Base-by-base conservation (phyloP, 139 green algal genomes). In the Tetradesmus obliquus region DNA sequence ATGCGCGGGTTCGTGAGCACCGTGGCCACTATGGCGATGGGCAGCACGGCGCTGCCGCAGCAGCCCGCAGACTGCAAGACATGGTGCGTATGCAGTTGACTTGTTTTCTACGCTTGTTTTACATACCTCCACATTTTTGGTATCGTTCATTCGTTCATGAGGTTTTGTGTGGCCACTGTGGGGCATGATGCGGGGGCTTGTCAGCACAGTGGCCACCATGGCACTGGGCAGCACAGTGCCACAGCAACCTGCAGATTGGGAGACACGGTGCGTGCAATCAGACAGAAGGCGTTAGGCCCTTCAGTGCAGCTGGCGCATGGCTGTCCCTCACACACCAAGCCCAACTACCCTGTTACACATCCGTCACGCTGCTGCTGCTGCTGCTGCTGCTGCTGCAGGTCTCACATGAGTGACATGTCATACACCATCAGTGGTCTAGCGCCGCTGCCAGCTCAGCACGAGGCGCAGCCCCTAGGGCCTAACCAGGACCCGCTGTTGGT, bases 371-470 rank as follows among this genome's bases (percentile, higher is more conserved):
- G 12, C 13, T 88, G 32, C 8, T 8, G 8, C 32, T 6, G 5
- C 22, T 32, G 5, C 15, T 57, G 6, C 22, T 79, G 19, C 10
- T 53, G 69, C 60, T 57, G 57, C 84, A 88, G 84, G 57, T 88
- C 84, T 57, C 84, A 88, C 13, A 57, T 13, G 1, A 89, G 85
- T 69, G 85, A 89, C 22, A 3, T 89, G 62, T 89, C 85, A 53
- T 82, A 89, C 32, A 82, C 72, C 24, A 32, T 10, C 20, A 57
- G 62, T 17, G 54, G 53, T 7, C 45, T 89, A 13, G 17, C 85
- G 5, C 54, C 85, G 8, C 5, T 62, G 22, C 85, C 32, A 45
- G 17, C 32, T 7, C 66, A 81, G 10, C 32, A 55, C 53, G 85
- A 89, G 17, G 85, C 85, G 6, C 22, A 57, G 58, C 87, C 87